These are phyloP conservation scores for Zalaria sp. DNA, from an alignment of 2,329 filamentous ascomycete genomes.

Conservation along the genomic window DNA sequence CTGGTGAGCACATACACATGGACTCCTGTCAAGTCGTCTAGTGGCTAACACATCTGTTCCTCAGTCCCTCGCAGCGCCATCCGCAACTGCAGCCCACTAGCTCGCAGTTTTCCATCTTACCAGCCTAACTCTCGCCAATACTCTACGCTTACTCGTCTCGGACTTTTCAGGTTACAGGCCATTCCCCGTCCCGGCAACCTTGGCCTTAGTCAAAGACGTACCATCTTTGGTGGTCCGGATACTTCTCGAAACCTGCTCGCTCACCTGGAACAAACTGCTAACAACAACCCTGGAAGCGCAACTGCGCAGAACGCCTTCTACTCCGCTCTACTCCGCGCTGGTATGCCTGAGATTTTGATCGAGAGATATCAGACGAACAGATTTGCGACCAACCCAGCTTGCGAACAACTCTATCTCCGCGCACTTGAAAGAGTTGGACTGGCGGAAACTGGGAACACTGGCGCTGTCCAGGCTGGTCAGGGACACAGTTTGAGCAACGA, in stretches of 20 bases:
- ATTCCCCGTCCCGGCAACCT: constrained; percentile 8
- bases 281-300: constrained; percentile 78
- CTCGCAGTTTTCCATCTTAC: constrained; percentile 12
- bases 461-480: constrained; percentile 13
- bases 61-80: constrained; percentile 16
- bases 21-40: no score
- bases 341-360: constrained; percentile 85
- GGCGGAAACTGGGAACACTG: constrained; percentile 21
- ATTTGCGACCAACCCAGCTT: constrained; percentile 66
- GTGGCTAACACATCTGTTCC: no score
- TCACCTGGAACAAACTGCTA: constrained; percentile 79
- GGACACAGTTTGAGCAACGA: constrained; percentile 37
- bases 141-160: constrained; percentile 23
- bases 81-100: constrained; percentile 20
- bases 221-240: constrained; percentile 27
- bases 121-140: constrained; percentile 18
- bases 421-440: constrained; percentile 53
- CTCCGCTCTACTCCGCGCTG: constrained; percentile 74
- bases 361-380: constrained; percentile 78
- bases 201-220: constrained; percentile 22
- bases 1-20: constrained; percentile 5
- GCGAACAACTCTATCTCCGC: constrained; percentile 66
- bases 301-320: constrained; percentile 91
- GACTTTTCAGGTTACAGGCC: constrained; percentile 17
- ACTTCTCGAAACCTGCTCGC: constrained; percentile 51